Evolutionary conservation across 441 rosid species (phyloP), one percentile per base, ranked within the genome.

Genomic region (Erodium moschatum): DNA sequence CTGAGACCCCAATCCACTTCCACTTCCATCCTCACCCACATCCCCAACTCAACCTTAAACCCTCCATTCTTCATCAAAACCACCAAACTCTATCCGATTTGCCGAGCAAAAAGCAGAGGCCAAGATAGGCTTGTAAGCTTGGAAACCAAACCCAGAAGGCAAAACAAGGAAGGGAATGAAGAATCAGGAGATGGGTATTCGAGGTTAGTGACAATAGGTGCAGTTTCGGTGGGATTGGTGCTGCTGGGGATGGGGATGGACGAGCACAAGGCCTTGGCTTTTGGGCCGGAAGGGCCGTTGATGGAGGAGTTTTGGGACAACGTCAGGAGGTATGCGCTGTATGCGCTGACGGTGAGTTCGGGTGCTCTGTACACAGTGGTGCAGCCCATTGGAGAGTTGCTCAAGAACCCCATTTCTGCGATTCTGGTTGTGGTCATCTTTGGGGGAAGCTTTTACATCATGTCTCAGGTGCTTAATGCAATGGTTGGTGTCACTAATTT

Each of bases 221-320:
- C 85, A 16, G 81, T 81, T 16, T 84, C 97, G 0, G 3, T 87
- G 27, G 93, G 96, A 50, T 27, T 89, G 31, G 70, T 71, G 77
- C 62, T 72, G 80, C 50, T 80, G 71, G 24, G 84, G 0, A 68
- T 84, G 82, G 87, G 84, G 11, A 62, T 83, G 70, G 88, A 84
- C 61, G 83, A 79, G 18, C 80, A 81, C 6, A 86, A 81, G 81
- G 97, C 94, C 4, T 18, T 85, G 81, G 97, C 94, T 8, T 71
- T 90, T 7, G 97, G 97, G 0, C 98, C 97, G 4, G 94, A 86
- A 72, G 97, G 98, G 63, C 98, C 96, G 18, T 58, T 92, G 44
- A 72, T 82, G 76, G 97, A 92, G 81, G 97, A 90, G 80, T 90
- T 90, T 66, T 90, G 97, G 98, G 97, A 90, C 61, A 88, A 86